These are phyloP conservation scores for Lasiosphaeriaceae sp. DNA, from an alignment of 495 filamentous ascomycete genomes.

Conservation along the genomic window DNA sequence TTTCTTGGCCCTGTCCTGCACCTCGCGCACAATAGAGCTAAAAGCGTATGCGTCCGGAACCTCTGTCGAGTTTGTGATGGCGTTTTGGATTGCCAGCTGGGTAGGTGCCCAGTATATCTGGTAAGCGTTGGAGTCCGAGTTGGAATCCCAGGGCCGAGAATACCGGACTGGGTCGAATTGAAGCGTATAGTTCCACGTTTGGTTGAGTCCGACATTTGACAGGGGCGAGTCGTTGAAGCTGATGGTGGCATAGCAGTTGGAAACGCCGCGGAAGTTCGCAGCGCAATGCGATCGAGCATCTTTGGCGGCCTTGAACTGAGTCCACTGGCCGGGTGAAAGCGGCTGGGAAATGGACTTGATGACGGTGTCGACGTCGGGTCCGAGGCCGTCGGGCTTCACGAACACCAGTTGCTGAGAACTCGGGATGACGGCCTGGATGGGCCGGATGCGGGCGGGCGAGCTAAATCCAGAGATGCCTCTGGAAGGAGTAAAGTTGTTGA, in stretches of 20 bases:
- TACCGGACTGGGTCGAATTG: slow-evolving; percentile 9
- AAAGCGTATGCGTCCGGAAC: slow-evolving; percentile 3
- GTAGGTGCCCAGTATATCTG: slow-evolving; percentile 13
- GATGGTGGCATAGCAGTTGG: slow-evolving; percentile 17
- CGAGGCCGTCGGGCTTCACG: slow-evolving; percentile 8
- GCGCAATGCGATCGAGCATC: slow-evolving; percentile 5
- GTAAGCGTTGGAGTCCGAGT: slow-evolving; percentile 1
- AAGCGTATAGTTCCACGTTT: slow-evolving; percentile 21
- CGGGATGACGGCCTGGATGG: slow-evolving; percentile 12
- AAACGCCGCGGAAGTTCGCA: slow-evolving; percentile 12
- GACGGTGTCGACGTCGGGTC: slow-evolving; percentile 15
- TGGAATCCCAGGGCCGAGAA: background rate
- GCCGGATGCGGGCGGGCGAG: slow-evolving; percentile 3
- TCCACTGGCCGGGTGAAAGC: slow-evolving; percentile 4
- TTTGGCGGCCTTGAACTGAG: background rate
- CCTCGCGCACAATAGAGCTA: background rate
- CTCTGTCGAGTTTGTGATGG: slow-evolving; percentile 15
- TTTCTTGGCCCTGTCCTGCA: background rate
- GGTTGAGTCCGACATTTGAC: background rate
- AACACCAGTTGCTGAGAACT: slow-evolving; percentile 13
- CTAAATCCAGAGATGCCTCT: slow-evolving; percentile 7
- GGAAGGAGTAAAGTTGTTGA: slow-evolving; percentile 32
- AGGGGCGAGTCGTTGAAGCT: slow-evolving; percentile 17
- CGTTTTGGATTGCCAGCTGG: slow-evolving; percentile 20
- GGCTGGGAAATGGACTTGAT: slow-evolving; percentile 8